These are phyloP conservation scores for Coniophora puteana DNA, from an alignment of 1,284 basidiomycete genomes.

Conservation along the genomic window DNA sequence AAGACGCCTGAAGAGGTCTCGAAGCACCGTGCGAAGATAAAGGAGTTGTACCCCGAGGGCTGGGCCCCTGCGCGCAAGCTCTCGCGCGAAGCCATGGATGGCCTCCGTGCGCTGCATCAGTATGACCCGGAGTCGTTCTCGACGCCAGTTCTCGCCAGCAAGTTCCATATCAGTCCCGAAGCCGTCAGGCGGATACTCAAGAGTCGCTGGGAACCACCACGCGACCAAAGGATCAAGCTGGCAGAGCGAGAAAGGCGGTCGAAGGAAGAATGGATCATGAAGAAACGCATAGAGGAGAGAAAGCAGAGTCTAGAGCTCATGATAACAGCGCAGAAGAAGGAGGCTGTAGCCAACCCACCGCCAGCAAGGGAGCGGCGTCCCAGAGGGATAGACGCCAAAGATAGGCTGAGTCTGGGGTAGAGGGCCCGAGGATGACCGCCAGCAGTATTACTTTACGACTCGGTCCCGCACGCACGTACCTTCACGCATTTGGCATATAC, in stretches of 20 bases:
- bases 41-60: constrained; percentile 65
- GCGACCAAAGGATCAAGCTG: constrained; percentile 51
- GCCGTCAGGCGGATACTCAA: constrained; percentile 82
- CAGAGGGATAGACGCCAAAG: constrained; percentile 25
- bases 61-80: constrained; percentile 88
- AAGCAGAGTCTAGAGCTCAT: constrained; percentile 25
- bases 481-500: too few relatives aligned
- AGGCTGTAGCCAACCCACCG: constrained; percentile 8
- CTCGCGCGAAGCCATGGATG: constrained; percentile 90
- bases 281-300: constrained; percentile 41
- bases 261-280: constrained; percentile 39
- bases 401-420: constrained; percentile 41
- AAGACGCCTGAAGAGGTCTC: constrained; percentile 52
- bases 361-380: constrained; percentile 8
- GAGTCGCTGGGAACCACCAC: constrained; percentile 73
- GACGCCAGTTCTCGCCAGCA: constrained; percentile 68
- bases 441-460: too few relatives aligned
- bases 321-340: constrained; percentile 18
- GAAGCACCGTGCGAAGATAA: constrained; percentile 56
- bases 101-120: constrained; percentile 69
- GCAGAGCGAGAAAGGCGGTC: constrained; percentile 54
- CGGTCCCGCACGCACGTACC: too few relatives aligned
- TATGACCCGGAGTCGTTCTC: constrained; percentile 69
- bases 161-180: constrained; percentile 84
- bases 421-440: constrained; percentile 5